Base-by-base conservation (phyloP, 345 rosid species). In the Adansonia digitata region DNA sequence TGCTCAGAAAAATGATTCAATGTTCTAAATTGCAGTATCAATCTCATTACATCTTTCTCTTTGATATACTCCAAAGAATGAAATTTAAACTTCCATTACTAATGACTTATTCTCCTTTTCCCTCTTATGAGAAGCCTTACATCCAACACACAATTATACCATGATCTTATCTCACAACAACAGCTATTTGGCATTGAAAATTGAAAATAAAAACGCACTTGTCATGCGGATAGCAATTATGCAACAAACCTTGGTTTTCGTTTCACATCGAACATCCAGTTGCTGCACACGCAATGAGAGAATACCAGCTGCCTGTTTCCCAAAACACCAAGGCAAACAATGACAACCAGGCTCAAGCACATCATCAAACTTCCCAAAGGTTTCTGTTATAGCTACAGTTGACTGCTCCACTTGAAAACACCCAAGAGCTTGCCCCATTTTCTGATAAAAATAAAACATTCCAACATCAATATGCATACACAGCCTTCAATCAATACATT, bases 231-330 rank as follows among this genome's bases (percentile, higher is more conserved):
- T 46, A 48, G 27, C 73, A 48, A 69, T 69, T 15, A 69, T 35
- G 79, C 43, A 48, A 74, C 48, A 76, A 46, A 93, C 98, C 93
- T 88, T 91, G 40, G 98, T 90, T 84, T 93, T 91, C 42, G 98
- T 93, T 87, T 93, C 98, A 42, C 97, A 91, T 48, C 88, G 87
- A 56, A 91, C 97, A 82, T 93, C 97, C 62, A 91, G 81, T 85
- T 89, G 94, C 73, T 91, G 94, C 73, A 91, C 85, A 70, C 97
- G 94, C 52, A 91, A 75, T 0, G 97, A 77, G 62, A 91, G 90
- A 24, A 77, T 84, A 69, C 97, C 94, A 71, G 92, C 92, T n/a
- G 86, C 22, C 78, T 88, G 92, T 49, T 86, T 83, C 17, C 97
- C 97, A 1, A 90, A 77, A 61, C 85, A 91, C 97, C 97, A 91